phyloP scores from a whole-genome alignment of 345 rosid species.

The Leavenworthia alabamica region DNA sequence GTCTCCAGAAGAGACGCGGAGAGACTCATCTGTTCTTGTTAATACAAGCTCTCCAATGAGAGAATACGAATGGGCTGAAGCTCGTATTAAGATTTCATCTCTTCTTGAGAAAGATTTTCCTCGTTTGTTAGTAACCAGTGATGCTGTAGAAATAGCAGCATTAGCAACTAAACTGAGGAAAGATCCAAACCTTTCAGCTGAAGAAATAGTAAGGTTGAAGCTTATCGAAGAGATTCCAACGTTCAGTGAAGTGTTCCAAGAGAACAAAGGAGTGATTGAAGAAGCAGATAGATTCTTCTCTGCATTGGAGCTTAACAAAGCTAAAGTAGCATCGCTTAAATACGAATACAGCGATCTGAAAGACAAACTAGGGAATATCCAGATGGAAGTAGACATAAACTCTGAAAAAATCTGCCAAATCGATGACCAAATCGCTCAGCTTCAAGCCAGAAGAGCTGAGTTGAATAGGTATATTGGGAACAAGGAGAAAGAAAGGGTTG shows the following conservation, averaged over 20 bases:
- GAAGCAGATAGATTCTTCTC: conserved; percentile 44
- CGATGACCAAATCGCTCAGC: conserved; percentile 51
- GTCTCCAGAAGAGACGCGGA: conserved; percentile 30
- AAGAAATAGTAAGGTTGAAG: conserved; percentile 58
- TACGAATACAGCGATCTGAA: conserved; percentile 53
- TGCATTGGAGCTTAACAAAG: conserved; percentile 46
- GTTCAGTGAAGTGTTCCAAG: conserved; percentile 47
- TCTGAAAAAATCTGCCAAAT: conserved; percentile 40
- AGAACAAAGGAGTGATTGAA: conserved; percentile 44
- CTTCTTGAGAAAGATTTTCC: conserved; percentile 50
- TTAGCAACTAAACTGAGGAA: conserved; percentile 48
- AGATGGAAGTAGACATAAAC: conserved; percentile 44
- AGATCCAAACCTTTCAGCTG: conserved; percentile 52
- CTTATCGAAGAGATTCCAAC: conserved; percentile 59
- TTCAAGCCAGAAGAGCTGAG: conserved; percentile 40
- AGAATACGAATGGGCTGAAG: conserved; percentile 51
- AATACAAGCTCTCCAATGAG: conserved; percentile 19
- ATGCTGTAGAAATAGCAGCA: conserved; percentile 38
- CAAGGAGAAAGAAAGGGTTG: conserved; percentile 40
- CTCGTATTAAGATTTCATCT: conserved; percentile 47
- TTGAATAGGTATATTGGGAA: conserved; percentile 33
- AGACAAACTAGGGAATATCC: conserved; percentile 42
- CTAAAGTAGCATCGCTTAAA: conserved; percentile 47
- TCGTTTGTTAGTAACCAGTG: conserved; percentile 39
- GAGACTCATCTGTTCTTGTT: conserved; percentile 11